Evolutionary conservation across 768 basidiomycete species (phyloP).

Genomic region (Rhizopogon vesiculosus): DNA sequence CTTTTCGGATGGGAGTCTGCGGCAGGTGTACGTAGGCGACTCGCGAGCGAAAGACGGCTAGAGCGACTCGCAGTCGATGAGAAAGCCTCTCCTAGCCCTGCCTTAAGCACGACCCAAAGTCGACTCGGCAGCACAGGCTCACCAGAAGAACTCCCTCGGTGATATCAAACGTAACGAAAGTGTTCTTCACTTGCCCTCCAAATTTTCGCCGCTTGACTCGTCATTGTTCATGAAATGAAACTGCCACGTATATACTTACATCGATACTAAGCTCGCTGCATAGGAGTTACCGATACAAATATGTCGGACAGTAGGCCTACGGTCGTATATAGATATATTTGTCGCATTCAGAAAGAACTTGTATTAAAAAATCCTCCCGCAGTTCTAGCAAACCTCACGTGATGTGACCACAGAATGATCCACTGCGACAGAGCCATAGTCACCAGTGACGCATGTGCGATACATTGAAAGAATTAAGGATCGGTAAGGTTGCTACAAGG

Average conservation of each 20-base stretch:
- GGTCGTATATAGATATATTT: neutral
- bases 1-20: slow-evolving; percentile 55
- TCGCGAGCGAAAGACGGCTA: slow-evolving; percentile 16
- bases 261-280: too few species aligned
- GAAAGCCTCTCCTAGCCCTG: neutral
- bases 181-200: neutral
- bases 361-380: too few species aligned
- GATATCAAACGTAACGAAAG: neutral
- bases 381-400: too few species aligned
- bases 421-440: too few species aligned
- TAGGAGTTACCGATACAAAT: too few species aligned
- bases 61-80: neutral
- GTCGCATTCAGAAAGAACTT: too few species aligned
- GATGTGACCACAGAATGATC: too few species aligned
- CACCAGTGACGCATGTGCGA: too few species aligned
- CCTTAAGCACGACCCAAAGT: neutral
- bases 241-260: too few species aligned
- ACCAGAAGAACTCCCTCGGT: neutral
- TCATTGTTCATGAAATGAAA: neutral
- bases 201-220: neutral
- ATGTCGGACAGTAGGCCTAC: neutral
- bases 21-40: slow-evolving; percentile 33
- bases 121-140: neutral
- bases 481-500: too few species aligned
- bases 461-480: too few species aligned